Conservation (phyloP, 2,329 filamentous ascomycete genomes). For the Zalaria obscura region DNA sequence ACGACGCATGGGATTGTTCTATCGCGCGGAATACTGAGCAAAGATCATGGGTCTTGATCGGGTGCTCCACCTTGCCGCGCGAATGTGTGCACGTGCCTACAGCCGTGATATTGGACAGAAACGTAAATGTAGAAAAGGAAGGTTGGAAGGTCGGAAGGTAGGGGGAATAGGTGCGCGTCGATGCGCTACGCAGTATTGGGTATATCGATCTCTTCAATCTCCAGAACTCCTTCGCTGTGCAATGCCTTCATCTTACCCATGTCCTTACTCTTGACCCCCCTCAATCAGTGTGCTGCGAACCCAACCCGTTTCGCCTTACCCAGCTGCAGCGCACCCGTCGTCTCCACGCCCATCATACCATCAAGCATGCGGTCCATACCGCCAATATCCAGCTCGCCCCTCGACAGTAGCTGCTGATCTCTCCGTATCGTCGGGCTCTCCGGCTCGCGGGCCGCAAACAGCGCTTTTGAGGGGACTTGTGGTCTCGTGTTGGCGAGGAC, state of each 20-base stretch:
- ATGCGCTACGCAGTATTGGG: too few relatives aligned
- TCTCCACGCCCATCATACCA: conserved; percentile 13
- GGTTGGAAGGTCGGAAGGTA: too few relatives aligned
- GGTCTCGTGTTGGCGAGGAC: conserved; percentile 22
- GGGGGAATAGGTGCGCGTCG: too few relatives aligned
- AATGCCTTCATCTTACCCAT: too few relatives aligned
- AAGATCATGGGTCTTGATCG: conserved; percentile 36
- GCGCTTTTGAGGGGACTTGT: conserved; percentile 15
- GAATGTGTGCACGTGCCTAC: conserved; percentile 10
- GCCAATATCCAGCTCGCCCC: conserved; percentile 31
- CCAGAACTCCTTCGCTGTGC: too few relatives aligned
- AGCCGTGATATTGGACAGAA: too few relatives aligned
- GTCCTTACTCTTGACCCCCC: too few relatives aligned
- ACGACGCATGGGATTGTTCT: conserved; percentile 20
- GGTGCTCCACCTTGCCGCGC: conserved; percentile 38
- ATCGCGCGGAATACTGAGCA: conserved; percentile 40
- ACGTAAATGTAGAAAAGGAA: too few relatives aligned
- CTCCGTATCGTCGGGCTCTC: conserved; percentile 5
- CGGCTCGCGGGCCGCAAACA: conserved; percentile 14
- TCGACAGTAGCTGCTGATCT: conserved; percentile 30
- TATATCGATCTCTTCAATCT: too few relatives aligned
- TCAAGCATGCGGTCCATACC: conserved; percentile 33
- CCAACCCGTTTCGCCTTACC: conserved; percentile 19
- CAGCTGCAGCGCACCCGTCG: conserved; percentile 8
- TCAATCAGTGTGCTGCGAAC: conserved; percentile 10